Conservation (phyloP, 129 eudicot species). For the Glebionis coronaria region DNA sequence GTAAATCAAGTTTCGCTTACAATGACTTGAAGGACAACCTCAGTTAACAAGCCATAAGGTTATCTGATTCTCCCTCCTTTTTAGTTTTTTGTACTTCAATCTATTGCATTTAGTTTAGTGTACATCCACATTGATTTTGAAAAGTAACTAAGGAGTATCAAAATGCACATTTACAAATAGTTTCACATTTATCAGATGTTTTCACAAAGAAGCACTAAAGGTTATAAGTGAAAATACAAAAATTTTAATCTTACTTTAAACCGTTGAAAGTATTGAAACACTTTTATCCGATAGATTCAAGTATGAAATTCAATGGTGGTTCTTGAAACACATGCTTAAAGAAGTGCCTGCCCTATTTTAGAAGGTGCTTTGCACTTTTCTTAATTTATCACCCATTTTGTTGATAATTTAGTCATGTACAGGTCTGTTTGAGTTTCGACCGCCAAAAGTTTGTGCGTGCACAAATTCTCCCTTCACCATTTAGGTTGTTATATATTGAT, state of each 20-base stretch:
- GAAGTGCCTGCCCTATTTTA: too few relatives aligned
- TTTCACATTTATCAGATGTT: neutral
- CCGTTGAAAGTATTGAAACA: neutral
- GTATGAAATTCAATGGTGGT: neutral
- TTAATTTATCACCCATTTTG: too few relatives aligned
- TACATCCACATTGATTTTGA: neutral
- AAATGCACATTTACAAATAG: neutral
- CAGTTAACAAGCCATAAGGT: slow-evolving; percentile 34
- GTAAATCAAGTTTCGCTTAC: slow-evolving; percentile 23
- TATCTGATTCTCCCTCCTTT: neutral
- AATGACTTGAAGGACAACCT: slow-evolving; percentile 39
- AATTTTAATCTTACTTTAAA: neutral
- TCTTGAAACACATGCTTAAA: neutral
- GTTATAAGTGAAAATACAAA: neutral
- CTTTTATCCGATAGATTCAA: neutral
- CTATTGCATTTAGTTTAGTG: neutral
- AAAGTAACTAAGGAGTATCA: neutral
- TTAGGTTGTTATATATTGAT: too few relatives aligned
- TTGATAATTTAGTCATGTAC: too few relatives aligned
- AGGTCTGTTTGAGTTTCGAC: too few relatives aligned
- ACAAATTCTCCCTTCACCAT: too few relatives aligned
- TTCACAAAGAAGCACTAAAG: neutral
- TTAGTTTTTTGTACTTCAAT: neutral
- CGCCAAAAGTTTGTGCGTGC: too few relatives aligned
- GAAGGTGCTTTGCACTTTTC: too few relatives aligned